phyloP scores from a whole-genome alignment of 805 yeast genomes.

The Scheffersomyces lignosus region DNA sequence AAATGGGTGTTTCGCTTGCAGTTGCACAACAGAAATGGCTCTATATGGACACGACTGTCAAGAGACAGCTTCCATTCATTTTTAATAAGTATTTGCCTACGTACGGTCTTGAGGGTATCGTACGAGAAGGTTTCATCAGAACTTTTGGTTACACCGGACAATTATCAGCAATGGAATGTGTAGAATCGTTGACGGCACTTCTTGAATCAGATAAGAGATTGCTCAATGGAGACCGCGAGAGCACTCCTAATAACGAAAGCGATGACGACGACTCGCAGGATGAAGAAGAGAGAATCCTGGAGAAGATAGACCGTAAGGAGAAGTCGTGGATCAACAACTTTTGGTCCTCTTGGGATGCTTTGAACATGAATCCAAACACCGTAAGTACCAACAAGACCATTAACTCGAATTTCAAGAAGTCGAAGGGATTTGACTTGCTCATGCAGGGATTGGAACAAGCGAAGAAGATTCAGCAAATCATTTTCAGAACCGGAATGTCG shows the following conservation, averaged over 20 bases:
- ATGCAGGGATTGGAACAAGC: constrained; percentile 79
- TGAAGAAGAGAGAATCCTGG: constrained; percentile 16
- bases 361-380: constrained; percentile 32
- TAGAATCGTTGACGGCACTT: constrained; percentile 82
- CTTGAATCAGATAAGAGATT: constrained; percentile 60
- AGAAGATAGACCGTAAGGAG: constrained; percentile 43
- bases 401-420: constrained; percentile 22
- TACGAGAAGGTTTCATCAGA: constrained; percentile 83
- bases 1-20: constrained; percentile 89
- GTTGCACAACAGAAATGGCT: constrained; percentile 93
- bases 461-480: constrained; percentile 75
- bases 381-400: constrained; percentile 2
- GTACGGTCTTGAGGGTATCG: constrained; percentile 80
- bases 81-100: constrained; percentile 68
- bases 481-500: constrained; percentile 88
- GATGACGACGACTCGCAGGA: constrained; percentile 20
- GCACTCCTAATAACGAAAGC: constrained; percentile 7
- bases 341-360: constrained; percentile 61
- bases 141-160: constrained; percentile 87
- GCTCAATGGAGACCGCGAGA: constrained; percentile 8
- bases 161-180: constrained; percentile 89
- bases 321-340: constrained; percentile 73
- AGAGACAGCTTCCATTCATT: constrained; percentile 66
- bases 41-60: constrained; percentile 79
- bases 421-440: constrained; percentile 52